Base-by-base conservation (phyloP, 805 yeast species). In the Isabelozyma gotoi region DNA sequence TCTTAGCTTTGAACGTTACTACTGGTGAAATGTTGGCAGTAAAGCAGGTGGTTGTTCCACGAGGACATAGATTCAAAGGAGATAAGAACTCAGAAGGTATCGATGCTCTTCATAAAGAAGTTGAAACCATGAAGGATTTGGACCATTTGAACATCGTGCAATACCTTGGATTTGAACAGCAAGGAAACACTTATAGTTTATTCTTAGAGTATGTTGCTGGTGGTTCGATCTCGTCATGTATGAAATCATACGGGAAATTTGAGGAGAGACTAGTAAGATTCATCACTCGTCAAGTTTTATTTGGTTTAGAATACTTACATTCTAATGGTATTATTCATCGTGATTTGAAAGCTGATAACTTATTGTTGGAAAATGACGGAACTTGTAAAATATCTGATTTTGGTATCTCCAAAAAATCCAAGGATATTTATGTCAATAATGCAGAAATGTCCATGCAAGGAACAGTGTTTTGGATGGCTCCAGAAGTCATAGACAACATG, bases 381-480 rank as follows among this genome's bases (percentile, higher is more conserved):
- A 81, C 90, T 10, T 88, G 96, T 64, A 94, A 94, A 66, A 94
- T 94, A 38, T 85, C 96, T 11, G 99, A 94, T 64, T 94, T 94
- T 68, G 99, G 99, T 37, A 94, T 94, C 41, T 90, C 97, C 34
- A 91, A 89, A 61, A 81, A 82, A 56, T 67, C 73, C 0, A 57
- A 65, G 41, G 91, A 94, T 59, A 88, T 92, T 18, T 92, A 94
- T 61, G 83, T 87, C 21, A 90, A 94, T 62, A 83, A 88, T 55
- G 89, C 96, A 3, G 97, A 89, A 43, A 88, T 91, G 96, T 91
- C 97, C 10, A 89, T 88, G 96, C 96, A 95, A 65, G 99, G 99
- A 18, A 91, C 99, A 0, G 89, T 95, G 1, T 94, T 91, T 63
- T 94, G 99, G 99, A 94, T 94, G 99, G 99, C 99, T 1, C 99